Percentiles rank a stretch among this genome's conserved stretches.
These are phyloP conservation scores for Heracleum sosnowskyi DNA, from an alignment of 129 eudicot species.

Conservation along the genomic window DNA sequence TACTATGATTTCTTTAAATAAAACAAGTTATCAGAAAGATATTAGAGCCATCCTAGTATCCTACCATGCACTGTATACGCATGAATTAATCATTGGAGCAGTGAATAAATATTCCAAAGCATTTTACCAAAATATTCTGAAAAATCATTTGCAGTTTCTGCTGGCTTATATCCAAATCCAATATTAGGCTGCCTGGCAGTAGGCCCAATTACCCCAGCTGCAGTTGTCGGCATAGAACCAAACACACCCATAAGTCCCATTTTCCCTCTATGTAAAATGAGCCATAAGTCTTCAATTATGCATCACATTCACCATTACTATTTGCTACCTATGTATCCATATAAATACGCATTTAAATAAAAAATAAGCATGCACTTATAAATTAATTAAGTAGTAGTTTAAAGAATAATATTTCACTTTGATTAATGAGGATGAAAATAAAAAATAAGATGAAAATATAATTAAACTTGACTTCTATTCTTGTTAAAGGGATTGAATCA, in stretches of 20 bases:
- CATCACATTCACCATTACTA: background rate
- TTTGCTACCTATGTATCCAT: too few species aligned
- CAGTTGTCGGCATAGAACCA: slow-evolving; percentile 1
- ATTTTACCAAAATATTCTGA: background rate
- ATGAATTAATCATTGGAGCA: background rate
- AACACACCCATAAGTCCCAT: background rate
- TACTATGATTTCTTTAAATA: too few species aligned
- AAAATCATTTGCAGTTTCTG: background rate
- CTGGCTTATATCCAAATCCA: background rate
- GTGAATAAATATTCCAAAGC: background rate
- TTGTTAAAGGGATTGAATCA: too few species aligned
- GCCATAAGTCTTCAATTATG: background rate
- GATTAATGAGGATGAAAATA: too few species aligned
- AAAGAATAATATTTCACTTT: too few species aligned
- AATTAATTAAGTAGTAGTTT: too few species aligned
- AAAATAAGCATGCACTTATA: too few species aligned
- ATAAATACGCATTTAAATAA: too few species aligned
- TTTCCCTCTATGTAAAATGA: background rate
- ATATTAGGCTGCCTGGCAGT: slow-evolving; percentile 4
- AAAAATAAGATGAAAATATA: too few species aligned
- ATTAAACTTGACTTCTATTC: too few species aligned
- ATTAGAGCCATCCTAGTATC: background rate
- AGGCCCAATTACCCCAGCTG: background rate
- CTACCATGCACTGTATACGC: background rate
- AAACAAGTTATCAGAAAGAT: background rate